Percentiles rank a stretch among this genome's conserved stretches.
phyloP scores from a whole-genome alignment of 1,284 basidiomycete species.

The Schizophyllum commune region DNA sequence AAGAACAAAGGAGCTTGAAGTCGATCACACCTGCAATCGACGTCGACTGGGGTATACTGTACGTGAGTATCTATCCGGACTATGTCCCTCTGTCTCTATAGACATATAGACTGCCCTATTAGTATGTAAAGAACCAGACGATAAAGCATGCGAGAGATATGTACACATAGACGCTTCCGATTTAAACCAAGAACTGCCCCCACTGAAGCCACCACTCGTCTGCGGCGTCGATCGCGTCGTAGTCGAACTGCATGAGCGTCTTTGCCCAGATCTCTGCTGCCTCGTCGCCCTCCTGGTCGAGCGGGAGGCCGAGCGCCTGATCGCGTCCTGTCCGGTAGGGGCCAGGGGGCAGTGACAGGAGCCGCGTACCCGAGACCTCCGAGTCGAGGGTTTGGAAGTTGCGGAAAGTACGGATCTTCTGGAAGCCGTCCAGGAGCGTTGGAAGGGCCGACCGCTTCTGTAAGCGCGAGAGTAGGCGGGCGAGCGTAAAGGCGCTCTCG shows the following conservation, averaged over 20 bases:
- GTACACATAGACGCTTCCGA: background rate
- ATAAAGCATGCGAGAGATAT: background rate
- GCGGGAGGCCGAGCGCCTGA: background rate
- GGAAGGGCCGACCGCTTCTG: conserved; percentile 32
- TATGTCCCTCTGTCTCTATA: too few relatives aligned
- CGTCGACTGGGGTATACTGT: too few relatives aligned
- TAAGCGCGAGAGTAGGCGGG: conserved; percentile 46
- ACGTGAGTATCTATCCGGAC: too few relatives aligned
- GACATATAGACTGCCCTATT: background rate
- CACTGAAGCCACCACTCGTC: conserved; percentile 18
- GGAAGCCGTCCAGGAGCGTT: conserved; percentile 43
- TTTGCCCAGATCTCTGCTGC: conserved; percentile 8
- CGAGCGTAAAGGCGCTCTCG: conserved; percentile 59
- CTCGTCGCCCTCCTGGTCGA: background rate
- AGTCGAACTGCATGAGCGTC: conserved; percentile 13
- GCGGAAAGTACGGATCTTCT: conserved; percentile 40
- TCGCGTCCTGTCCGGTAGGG: conserved; percentile 3
- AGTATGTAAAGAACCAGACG: background rate
- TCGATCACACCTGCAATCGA: too few relatives aligned
- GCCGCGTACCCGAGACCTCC: conserved; percentile 3
- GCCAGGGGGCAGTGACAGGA: conserved; percentile 5
- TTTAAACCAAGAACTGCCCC: conserved; percentile 1
- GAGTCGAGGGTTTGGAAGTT: conserved; percentile 36
- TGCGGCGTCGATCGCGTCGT: conserved; percentile 16
- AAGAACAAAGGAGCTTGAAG: too few relatives aligned